Evolutionary conservation across 2,329 filamentous ascomycete species (phyloP), one percentile per base, ranked within the genome.

Genomic region (Xylariaceae sp.): DNA sequence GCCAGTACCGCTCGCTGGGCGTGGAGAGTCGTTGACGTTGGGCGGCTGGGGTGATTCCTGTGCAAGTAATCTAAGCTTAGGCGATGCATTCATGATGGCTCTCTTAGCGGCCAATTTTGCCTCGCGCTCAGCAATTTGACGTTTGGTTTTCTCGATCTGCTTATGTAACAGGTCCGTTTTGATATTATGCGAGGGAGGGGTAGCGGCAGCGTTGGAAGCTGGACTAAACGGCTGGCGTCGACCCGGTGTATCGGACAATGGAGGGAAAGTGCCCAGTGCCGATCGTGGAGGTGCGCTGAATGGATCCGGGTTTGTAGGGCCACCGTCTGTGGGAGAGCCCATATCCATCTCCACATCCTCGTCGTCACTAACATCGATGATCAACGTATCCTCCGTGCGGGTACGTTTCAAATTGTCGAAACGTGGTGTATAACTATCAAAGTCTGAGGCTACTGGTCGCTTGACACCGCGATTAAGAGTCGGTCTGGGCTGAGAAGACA

Each of bases 361-460:
- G 45, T 76, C 81, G 28, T 96, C 92, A 65, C 90, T 96, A 38
- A 95, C 86, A 58, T 95, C 83, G 60, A 96, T 96, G 38, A 96
- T 81, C 47, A 96, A 80, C 2, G 80, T 66, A 31, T 69, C 65
- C 19, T 68, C 61, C 5, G 64, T 69, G 80, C 45, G 84, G 77
- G 19, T 86, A 45, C 86, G 82, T 60, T 88, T 89, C 14, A 69
- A 62, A 12, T 72, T 64, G 1, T 69, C 63, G 2, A 66, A 62
- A 1, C 65, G 62, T 13, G 71, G 65, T 0, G 75, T 71, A 17
- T 76, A 73, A n/a, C 82, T 80, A 54, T 88, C 83, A 57, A 88
- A 86, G 63, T 91, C 87, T 5, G 87, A 80, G 12, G 89, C 86
- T 39, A 88, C 80, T 33, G 82, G 82, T 12, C 84, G 79, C 65